Base-by-base conservation (phyloP, 352 stramenopile genomes). In the Pythium phragmitis region DNA sequence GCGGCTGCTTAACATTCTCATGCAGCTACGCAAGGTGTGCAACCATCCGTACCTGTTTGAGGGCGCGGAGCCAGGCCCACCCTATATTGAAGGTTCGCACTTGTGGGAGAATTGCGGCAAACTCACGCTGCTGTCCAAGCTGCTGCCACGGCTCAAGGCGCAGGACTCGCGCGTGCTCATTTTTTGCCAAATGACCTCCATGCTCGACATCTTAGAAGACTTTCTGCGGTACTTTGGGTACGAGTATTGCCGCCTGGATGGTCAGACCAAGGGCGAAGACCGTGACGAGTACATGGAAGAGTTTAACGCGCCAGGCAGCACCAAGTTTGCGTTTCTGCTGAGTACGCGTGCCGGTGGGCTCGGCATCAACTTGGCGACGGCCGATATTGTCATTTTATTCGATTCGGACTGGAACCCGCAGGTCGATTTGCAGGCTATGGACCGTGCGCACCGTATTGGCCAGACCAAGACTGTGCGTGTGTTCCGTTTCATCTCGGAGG, bases 41-140 rank as follows among this genome's bases (percentile, higher is more conserved):
- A 99, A 99, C 73, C 98, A 99, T 74, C 98, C 98, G 17, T 99
- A 99, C 70, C 79, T 99, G 11, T 99, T 99, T 73, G 93, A 99
- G 74, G 98, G 98, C 12, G 97, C 97, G 1, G 98, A 99, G 77
- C 86, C 82, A 51, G 97, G 97, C 7, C 97, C 97, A 28, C 98
- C 97, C 4, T 99, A 98, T 75, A 82, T 92, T 12, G 96, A 99
- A 70, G 97, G 97, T 2, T 83, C 96, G 21, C 97, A 99, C 68
- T 68, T 99, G 34, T 99, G 97, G 96, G 95, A 99, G 70, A 99
- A 99, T 75, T 96, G 89, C 65, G 97, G 96, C 19, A 99, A 99
- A 76, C 91, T 99, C 82, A 94, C 96, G 37, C 76, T 99, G 34
- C 77, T 99, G 41, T 96, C 99, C 77, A 94, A 91, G 47, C 76